phyloP scores from a whole-genome alignment of 805 yeast species.

The Lachancea sp. region DNA sequence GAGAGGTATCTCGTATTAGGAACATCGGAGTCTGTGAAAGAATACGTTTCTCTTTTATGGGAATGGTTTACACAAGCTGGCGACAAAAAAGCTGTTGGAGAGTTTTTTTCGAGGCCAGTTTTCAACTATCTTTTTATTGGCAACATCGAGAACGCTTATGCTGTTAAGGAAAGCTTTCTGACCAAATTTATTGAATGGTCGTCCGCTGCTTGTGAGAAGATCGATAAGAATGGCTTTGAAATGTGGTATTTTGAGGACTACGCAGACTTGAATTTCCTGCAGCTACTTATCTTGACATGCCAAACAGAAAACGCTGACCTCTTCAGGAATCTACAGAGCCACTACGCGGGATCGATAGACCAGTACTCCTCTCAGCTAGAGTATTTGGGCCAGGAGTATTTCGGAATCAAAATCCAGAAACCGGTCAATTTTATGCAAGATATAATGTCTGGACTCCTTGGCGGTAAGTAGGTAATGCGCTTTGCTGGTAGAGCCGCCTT shows the following conservation, averaged over 20 bases:
- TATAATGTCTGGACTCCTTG: constrained; percentile 68
- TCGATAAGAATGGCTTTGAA: constrained; percentile 28
- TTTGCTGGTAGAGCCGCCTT: neutral
- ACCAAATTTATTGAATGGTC: constrained; percentile 24
- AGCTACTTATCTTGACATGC: constrained; percentile 55
- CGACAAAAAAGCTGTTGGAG: constrained; percentile 25
- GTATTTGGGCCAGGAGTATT: constrained; percentile 55
- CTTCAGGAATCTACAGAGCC: constrained; percentile 46
- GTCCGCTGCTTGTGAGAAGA: constrained; percentile 18
- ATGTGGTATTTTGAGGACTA: constrained; percentile 35
- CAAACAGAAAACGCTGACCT: constrained; percentile 47
- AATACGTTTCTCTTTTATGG: constrained; percentile 40
- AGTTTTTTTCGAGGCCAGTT: constrained; percentile 50
- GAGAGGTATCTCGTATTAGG: constrained; percentile 70
- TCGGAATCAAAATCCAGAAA: constrained; percentile 48
- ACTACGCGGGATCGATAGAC: constrained; percentile 37
- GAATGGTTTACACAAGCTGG: constrained; percentile 39
- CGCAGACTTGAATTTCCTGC: constrained; percentile 60
- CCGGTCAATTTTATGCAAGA: constrained; percentile 56
- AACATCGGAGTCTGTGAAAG: constrained; percentile 46
- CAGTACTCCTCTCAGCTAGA: constrained; percentile 39
- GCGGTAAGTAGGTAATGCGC: constrained; percentile 28
- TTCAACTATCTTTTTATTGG: constrained; percentile 66
- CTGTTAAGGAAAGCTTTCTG: constrained; percentile 36
- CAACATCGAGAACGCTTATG: constrained; percentile 54